Base-by-base conservation (phyloP, 177 flowering plant species). In the Vitis hybrid region DNA sequence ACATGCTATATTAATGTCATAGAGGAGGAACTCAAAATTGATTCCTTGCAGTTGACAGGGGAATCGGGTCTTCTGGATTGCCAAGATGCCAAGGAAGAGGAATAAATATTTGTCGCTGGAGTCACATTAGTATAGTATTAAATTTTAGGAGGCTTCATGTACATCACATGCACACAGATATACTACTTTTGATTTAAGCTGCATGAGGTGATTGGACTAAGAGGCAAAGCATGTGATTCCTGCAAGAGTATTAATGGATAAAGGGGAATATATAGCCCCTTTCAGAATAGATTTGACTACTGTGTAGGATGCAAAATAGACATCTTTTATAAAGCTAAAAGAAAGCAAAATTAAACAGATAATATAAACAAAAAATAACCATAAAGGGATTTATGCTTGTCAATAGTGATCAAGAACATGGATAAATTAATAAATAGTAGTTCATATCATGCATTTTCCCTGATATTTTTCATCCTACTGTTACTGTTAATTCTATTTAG, bases 141-240 rank as follows among this genome's bases (percentile, higher is more conserved):
- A 10, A 65, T 56, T 60, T n/a, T 61, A 60, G n/a, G 63, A 64
- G 73, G 4, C 58, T 70, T 67, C 63, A 46, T 53, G 55, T 17
- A 49, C 67, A 61, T 71, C 61, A 58, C 65, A 76, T 67, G 68
- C 67, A 61, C 21, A 59, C 50, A 41, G 56, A 50, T 57, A 49
- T 11, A 61, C 53, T 51, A 67, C 68, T 67, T 58, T 57, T 56
- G 48, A 66, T 32, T 17, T 69, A 17, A 24, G 53, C 65, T 63
- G 74, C 71, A 66, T 63, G 58, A 73, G 71, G 55, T 11, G 46
- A 41, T 41, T 41, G 57, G 60, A 71, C 61, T 60, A 52, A 35
- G 68, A 71, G 62, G 61, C 41, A 53, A 21, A 61, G 49, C 71
- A 70, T 65, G 11, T 58, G 66, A 69, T 67, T 73, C 79, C 73